Conservation (phyloP, 176 grass and related monocot species). For the Urochloa ruziziensis region DNA sequence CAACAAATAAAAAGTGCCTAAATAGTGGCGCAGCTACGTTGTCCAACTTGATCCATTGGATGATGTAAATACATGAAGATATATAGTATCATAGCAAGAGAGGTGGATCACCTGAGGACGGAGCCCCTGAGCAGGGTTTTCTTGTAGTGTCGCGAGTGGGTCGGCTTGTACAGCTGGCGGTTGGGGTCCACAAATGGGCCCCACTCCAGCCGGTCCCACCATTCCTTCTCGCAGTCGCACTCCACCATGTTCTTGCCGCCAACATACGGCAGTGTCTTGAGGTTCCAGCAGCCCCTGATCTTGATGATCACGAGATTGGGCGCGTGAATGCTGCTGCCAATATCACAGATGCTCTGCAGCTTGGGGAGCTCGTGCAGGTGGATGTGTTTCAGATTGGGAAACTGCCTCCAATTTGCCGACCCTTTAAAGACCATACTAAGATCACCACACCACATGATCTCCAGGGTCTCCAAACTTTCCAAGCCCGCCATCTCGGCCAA, state of each 20-base stretch:
- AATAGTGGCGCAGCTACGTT: no score
- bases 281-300: conserved; percentile 35
- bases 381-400: not conserved
- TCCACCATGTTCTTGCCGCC: not conserved
- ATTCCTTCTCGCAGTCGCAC: conserved; percentile 28
- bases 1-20: no score
- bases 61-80: no score
- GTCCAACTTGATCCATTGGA: no score
- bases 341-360: not conserved
- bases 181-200: accelerated
- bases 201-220: conserved; percentile 24
- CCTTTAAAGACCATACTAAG: not conserved
- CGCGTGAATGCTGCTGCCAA: no score
- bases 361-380: conserved; percentile 4
- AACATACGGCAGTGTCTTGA: not conserved
- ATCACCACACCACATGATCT: conserved; percentile 6
- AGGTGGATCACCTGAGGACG: not conserved
- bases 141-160: not conserved
- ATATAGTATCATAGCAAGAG: no score
- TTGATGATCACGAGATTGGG: not conserved
- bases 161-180: not conserved
- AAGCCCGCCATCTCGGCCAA: no score
- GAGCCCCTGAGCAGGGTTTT: not conserved
- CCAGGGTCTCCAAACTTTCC: not conserved
- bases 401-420: no score